Percentiles rank a stretch among this genome's conserved stretches.
These are phyloP conservation scores for Rhynchospora tenuis DNA, from an alignment of 176 grass and related monocot genomes.

Conservation along the genomic window DNA sequence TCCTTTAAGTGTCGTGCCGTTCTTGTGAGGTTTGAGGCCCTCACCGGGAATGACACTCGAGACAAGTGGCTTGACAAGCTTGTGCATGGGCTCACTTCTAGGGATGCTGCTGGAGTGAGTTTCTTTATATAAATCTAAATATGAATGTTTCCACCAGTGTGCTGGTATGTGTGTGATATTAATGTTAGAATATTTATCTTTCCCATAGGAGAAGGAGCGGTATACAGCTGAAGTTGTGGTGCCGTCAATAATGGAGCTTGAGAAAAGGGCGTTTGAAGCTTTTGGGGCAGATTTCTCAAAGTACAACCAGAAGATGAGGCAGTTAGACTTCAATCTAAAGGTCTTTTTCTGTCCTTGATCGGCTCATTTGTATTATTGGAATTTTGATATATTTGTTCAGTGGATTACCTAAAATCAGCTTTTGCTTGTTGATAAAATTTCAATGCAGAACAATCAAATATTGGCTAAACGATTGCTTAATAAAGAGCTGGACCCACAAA, in stretches of 20 bases:
- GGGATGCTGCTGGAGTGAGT: slow-evolving; percentile 30
- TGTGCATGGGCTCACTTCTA: slow-evolving; percentile 48
- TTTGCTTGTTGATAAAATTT: slow-evolving; percentile 13
- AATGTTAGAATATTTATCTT: slow-evolving; percentile 7
- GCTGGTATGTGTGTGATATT: neutral
- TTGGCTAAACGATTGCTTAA: slow-evolving; percentile 67
- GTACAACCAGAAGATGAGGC: slow-evolving; percentile 99
- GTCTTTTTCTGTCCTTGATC: slow-evolving; percentile 30
- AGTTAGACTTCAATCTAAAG: slow-evolving; percentile 91
- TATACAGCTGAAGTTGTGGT: slow-evolving; percentile 60
- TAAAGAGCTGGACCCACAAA: slow-evolving; percentile 71
- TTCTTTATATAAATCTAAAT: slow-evolving; percentile 24
- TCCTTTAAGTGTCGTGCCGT: slow-evolving; percentile 39
- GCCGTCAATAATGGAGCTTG: slow-evolving; percentile 60
- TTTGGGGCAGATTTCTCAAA: slow-evolving; percentile 63
- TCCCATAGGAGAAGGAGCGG: slow-evolving; percentile 46
- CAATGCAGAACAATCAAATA: slow-evolving; percentile 57
- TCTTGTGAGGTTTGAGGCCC: slow-evolving; percentile 59
- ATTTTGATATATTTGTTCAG: slow-evolving; percentile 18
- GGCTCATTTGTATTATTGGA: neutral
- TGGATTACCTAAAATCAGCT: neutral
- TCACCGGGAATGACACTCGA: slow-evolving; percentile 48
- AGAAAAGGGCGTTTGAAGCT: slow-evolving; percentile 59
- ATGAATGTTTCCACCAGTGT: neutral
- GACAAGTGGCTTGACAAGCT: slow-evolving; percentile 93